A percentile compares a stretch with the other conserved stretches of the same genome.
phyloP scores from a whole-genome alignment of 179 eudicot genomes.

The Beta corolliflora region DNA sequence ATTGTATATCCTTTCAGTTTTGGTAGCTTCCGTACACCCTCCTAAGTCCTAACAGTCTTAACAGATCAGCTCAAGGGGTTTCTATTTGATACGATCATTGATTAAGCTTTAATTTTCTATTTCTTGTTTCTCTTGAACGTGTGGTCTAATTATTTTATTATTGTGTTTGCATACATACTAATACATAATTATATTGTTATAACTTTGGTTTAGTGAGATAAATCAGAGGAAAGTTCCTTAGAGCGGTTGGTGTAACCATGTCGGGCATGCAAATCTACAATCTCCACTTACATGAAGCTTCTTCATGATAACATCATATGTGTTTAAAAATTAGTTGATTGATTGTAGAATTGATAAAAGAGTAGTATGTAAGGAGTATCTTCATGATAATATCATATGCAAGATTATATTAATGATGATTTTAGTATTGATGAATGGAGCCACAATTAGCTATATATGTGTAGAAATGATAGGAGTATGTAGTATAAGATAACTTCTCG shows the following conservation, averaged over 20 bases:
- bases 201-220: not conserved
- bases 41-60: not conserved
- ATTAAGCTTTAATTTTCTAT: not conserved
- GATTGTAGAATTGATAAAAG: no score
- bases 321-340: no score
- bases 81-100: not conserved
- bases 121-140: not conserved
- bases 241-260: not conserved
- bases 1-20: not conserved
- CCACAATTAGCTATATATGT: no score
- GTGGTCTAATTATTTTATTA: not conserved
- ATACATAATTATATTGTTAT: not conserved
- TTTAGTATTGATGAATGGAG: no score
- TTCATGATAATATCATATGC: no score
- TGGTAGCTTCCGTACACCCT: conserved; percentile 22
- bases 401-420: no score
- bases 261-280: conserved; percentile 1
- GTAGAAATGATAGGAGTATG: no score
- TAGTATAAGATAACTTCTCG: no score
- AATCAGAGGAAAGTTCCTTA: not conserved
- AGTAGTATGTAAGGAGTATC: no score
- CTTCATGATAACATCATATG: not conserved
- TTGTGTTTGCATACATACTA: not conserved
- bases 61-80: not conserved
- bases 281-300: not conserved